Percentiles rank a stretch among this genome's conserved stretches.
Conservation (phyloP, 805 yeast species). For the Metschnikowia matae region DNA sequence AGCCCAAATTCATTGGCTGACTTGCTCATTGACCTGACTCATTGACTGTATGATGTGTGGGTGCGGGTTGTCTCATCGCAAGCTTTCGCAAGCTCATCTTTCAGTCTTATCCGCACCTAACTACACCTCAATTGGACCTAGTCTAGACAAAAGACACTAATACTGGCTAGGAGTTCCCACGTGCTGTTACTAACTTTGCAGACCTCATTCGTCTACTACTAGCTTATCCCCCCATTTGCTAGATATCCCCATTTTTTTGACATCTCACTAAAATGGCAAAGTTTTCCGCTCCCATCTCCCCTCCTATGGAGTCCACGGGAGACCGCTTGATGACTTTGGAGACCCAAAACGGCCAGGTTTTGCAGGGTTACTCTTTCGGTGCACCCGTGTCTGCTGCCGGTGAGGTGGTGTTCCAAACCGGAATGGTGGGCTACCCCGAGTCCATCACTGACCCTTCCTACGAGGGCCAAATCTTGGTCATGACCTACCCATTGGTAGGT, state of each 20-base stretch:
- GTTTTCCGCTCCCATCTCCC: slow-evolving; percentile 81
- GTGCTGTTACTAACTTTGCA: slow-evolving; percentile 10
- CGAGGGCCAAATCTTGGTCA: slow-evolving; percentile 94
- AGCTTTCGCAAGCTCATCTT: neutral
- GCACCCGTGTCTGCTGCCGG: slow-evolving; percentile 87
- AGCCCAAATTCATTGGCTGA: neutral
- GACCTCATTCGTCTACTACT: slow-evolving; percentile 7
- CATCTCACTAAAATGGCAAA: slow-evolving; percentile 22
- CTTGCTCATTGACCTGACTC: neutral
- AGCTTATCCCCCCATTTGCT: slow-evolving; percentile 4
- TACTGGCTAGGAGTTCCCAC: neutral
- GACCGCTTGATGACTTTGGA: slow-evolving; percentile 84
- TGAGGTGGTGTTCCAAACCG: slow-evolving; percentile 98
- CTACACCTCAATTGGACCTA: neutral
- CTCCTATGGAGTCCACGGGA: slow-evolving; percentile 80
- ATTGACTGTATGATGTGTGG: too few species aligned
- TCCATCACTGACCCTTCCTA: slow-evolving; percentile 97
- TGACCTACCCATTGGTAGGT: slow-evolving; percentile 95
- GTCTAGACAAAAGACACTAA: neutral
- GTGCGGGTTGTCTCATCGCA: neutral
- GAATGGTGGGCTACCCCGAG: slow-evolving; percentile 99
- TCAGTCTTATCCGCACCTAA: neutral
- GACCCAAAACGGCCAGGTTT: slow-evolving; percentile 76
- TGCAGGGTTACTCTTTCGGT: slow-evolving; percentile 97
- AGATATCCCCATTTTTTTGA: slow-evolving; percentile 1